Percentiles rank a stretch among this genome's conserved stretches.
Evolutionary conservation across 2,329 filamentous ascomycete genomes (phyloP).

Genomic region (Elsinoe australis): DNA sequence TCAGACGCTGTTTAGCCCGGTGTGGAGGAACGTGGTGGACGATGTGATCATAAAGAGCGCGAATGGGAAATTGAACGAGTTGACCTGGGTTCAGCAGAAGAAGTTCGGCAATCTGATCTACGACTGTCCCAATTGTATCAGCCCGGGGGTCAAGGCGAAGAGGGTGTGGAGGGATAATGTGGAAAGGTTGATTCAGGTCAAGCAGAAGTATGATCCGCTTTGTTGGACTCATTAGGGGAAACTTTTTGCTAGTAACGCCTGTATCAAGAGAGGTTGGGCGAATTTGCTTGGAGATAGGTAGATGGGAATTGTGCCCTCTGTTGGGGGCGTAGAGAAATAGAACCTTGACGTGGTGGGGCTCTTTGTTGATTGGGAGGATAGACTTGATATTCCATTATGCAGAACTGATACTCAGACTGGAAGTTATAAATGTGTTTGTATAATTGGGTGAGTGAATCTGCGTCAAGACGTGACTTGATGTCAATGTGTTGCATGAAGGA

Average conservation of each 20-base stretch:
- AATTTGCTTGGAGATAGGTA: slow-evolving; percentile 15
- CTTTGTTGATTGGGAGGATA: too few relatives aligned
- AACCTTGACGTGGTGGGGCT: too few relatives aligned
- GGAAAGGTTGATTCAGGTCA: slow-evolving; percentile 18
- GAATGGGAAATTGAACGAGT: slow-evolving; percentile 10
- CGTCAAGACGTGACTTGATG: too few relatives aligned
- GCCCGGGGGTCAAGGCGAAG: slow-evolving; percentile 14
- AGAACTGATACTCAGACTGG: too few relatives aligned
- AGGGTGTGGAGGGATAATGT: slow-evolving; percentile 18
- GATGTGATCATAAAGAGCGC: slow-evolving; percentile 9
- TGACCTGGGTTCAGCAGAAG: slow-evolving; percentile 16
- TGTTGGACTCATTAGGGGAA: slow-evolving; percentile 18
- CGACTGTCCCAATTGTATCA: slow-evolving; percentile 21
- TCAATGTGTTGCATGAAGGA: too few relatives aligned
- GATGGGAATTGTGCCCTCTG: too few relatives aligned
- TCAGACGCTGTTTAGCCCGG: slow-evolving; percentile 18
- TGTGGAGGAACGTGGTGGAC: slow-evolving; percentile 12
- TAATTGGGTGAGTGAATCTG: too few relatives aligned
- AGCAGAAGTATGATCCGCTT: slow-evolving; percentile 20
- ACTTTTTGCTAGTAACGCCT: slow-evolving; percentile 19
- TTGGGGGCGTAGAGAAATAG: too few relatives aligned
- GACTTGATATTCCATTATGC: too few relatives aligned
- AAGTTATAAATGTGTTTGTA: too few relatives aligned
- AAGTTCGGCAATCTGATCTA: slow-evolving; percentile 11
- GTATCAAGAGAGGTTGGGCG: slow-evolving; percentile 18